phyloP scores from a whole-genome alignment of 2,329 filamentous ascomycete genomes.

The Calonectria henricotiae region DNA sequence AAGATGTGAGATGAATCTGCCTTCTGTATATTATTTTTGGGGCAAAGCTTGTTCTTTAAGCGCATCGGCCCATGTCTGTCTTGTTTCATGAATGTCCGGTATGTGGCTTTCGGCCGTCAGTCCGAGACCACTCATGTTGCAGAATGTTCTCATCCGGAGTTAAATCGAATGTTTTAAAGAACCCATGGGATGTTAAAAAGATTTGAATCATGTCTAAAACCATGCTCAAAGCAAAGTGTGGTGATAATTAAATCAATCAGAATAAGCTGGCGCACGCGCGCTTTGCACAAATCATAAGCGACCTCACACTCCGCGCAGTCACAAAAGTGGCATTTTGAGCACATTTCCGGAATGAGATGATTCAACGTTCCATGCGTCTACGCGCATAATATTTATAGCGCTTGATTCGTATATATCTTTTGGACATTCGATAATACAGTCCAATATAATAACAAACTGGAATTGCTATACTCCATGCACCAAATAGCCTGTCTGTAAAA shows the following conservation, averaged over 20 bases:
- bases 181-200: not conserved
- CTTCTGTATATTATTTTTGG: not conserved
- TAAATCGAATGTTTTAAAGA: not conserved
- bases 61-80: too few species aligned
- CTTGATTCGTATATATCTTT: too few species aligned
- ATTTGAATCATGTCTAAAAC: not conserved
- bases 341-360: too few species aligned
- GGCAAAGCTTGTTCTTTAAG: not conserved
- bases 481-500: not conserved
- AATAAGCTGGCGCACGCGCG: not conserved
- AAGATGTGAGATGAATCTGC: too few species aligned
- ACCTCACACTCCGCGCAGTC: not conserved
- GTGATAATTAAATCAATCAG: not conserved
- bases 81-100: slow-evolving; percentile 3
- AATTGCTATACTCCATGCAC: not conserved
- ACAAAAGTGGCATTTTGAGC: too few species aligned
- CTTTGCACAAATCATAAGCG: not conserved
- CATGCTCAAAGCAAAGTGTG: too few species aligned
- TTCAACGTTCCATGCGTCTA: too few species aligned
- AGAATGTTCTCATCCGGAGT: not conserved
- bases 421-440: too few species aligned
- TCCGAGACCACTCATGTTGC: not conserved
- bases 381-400: too few species aligned
- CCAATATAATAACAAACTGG: not conserved
- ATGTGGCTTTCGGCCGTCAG: not conserved